Base-by-base conservation (phyloP, 1,284 basidiomycete species). In the Coniophora puteana region DNA sequence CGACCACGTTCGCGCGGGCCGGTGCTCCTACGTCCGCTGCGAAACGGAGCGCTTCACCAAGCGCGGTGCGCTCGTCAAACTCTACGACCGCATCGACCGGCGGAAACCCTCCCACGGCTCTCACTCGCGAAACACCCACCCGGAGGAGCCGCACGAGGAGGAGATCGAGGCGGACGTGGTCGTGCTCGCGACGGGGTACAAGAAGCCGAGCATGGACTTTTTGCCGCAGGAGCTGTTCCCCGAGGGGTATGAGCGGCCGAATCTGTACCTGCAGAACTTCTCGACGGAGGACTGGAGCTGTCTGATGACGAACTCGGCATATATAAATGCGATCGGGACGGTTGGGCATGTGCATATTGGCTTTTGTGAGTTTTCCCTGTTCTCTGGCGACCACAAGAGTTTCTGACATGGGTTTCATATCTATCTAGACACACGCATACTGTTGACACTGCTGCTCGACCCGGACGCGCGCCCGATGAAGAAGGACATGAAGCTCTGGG, bases 231-330 rank as follows among this genome's bases (percentile, higher is more conserved):
- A 79, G n/a, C 55, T 83, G 32, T 83, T 83, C 63, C 79, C 79
- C 0, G 70, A 76, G 36, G 70, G 66, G 13, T 80, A 80, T 50
- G 62, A 71, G 33, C 6, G 72, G 18, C 78, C 79, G 20, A 72
- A 80, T 46, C 57, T 82, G 49, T 83, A 83, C 49, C 62, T 83
- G 16, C 80, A 83, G 48, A 80, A 77, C 45, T 83, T 84, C 62
- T 67, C 71, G 3, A 74, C 77, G 2, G 69, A 76, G 47, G 75
- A 80, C 54, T 78, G 76, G 70, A 71, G 69, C 4, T 59, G 82
- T 1, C 58, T 80, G 18, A 62, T 74, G 60, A 81, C 78, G 10
- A 83, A 83, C 51, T 73, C 76, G 5, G 60, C 76, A 3, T 76
- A 80, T 52, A 57, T 69, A 48, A 74, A 77, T 48, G 74, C 69